Evolutionary conservation across 208 protist species (phyloP), one percentile per base, ranked within the genome.

Genomic region (Acanthamoeba royreba): DNA sequence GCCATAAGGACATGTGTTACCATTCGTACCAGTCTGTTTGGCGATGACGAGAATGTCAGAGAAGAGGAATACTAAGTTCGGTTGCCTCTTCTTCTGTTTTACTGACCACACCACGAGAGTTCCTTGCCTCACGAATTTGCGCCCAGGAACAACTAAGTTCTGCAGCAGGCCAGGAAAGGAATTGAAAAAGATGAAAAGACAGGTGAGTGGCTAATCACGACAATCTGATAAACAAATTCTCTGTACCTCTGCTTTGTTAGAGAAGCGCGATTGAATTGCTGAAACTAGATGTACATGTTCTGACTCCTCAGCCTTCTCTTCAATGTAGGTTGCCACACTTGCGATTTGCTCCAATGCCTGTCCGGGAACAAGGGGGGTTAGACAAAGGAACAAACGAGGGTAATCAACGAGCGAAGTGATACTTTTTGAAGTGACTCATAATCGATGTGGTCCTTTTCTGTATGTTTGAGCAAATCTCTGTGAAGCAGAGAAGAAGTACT

Each of bases 21-120:
- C 25, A 11, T 87, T 45, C 17, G 42, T 69, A 42, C 40, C 47
- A 3, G 11, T 55, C 19, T 33, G 13, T 49, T 55, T 90, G 43
- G 83, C 52, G 1, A 90, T 33, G 83, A 66, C 47, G 22, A 90
- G 47, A 35, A 90, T 31, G 53, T 90, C 83, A 31, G 47, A 66
- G 53, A 90, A 90, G 83, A 90, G 83, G 46, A 90, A 90, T n/a
- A 90, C 83, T 2, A 43, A 28, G 83, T 46, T 49, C 28, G 83
- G 83, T 35, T 90, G 46, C 28, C 40, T 9, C 52, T 90, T 90
- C 53, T 90, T 90, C 35, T 66, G 83, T n/a, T 91, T 91, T 45
- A 45, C 40, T n/a, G 35, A 53, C 85, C 85, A 66, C 49, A 91
- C 85, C 4, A 46, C 35, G 2, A 91, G 35, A 33, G n/a, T 43